phyloP scores from a whole-genome alignment of 768 basidiomycete genomes.

The Hortiboletus flavorubellus region DNA sequence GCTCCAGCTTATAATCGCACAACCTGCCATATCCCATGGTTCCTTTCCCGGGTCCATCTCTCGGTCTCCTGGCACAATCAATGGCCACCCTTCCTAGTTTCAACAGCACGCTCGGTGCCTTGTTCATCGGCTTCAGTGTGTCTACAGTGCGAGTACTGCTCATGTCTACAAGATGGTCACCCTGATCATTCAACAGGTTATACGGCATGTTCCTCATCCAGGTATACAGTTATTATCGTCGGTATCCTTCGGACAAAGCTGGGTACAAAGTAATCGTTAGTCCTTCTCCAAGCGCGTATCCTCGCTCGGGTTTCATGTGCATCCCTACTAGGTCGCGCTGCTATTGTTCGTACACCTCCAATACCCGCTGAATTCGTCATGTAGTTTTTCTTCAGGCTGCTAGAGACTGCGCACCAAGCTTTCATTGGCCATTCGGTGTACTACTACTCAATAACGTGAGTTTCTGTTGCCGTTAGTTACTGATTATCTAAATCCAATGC shows the following conservation, averaged over 20 bases:
- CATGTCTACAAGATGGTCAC: neutral
- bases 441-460: slow-evolving; percentile 53
- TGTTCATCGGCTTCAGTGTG: slow-evolving; percentile 55
- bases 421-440: slow-evolving; percentile 54
- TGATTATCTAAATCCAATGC: slow-evolving; percentile 2
- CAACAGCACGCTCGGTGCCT: slow-evolving; percentile 56
- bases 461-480: neutral
- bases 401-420: slow-evolving; percentile 47
- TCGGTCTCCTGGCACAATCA: neutral
- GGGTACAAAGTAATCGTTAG: slow-evolving; percentile 52
- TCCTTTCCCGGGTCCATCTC: neutral
- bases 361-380: neutral
- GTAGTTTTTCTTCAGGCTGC: slow-evolving; percentile 31
- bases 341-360: slow-evolving; percentile 29
- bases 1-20: slow-evolving; percentile 4
- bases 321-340: slow-evolving; percentile 26
- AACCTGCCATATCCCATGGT: neutral
- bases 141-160: slow-evolving; percentile 35
- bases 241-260: slow-evolving; percentile 51
- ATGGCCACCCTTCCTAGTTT: slow-evolving; percentile 25
- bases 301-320: neutral
- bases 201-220: slow-evolving; percentile 57
- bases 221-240: slow-evolving; percentile 50
- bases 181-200: slow-evolving; percentile 34
- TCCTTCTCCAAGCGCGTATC: slow-evolving; percentile 5